Evolutionary conservation across 305 asterid genomes (phyloP), one percentile per base, ranked within the genome.

Genomic region (Fraxinus dipetala): DNA sequence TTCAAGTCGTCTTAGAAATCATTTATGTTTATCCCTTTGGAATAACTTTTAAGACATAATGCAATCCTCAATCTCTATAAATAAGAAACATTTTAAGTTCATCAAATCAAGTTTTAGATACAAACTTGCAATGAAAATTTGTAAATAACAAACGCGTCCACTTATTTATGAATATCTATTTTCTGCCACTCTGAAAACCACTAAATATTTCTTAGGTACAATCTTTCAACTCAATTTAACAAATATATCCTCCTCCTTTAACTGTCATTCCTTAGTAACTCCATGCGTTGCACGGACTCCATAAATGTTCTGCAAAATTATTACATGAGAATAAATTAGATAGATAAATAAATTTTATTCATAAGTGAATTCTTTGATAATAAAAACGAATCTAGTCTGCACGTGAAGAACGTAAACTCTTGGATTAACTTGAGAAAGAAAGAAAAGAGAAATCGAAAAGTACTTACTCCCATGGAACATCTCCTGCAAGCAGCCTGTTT

Each of bases 391-490:
- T 54, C n/a, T 70, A 31, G 40, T 13, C 40, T 14, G 11, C 20
- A 10, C 20, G 65, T 8, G 45, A 9, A 38, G 45, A 1, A 38
- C 24, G 24, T 6, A 78, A n/a, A 5, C 40, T 30, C 10, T 36
- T 72, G 26, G 10, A 32, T n/a, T 16, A 43, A 9, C 30, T 14
- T 28, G 20, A 79, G 6, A 63, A 9, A 43, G 6, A 11, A 72
- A 18, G 69, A 79, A 31, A 3, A 11, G 59, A 4, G 6, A 80
- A 38, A 59, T 43, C 22, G 30, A 48, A 22, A 56, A 4, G 51
- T 31, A 76, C 93, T 69, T 85, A 92, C 94, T 84, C 84, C 94
- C 96, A 91, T 32, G 94, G 93, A 79, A 87, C 91, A 84, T 91
- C 92, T 79, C 95, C 95, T 6, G 88, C 90, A 18, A 87, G 88